A percentile compares a stretch with the other conserved stretches of the same genome.
phyloP scores from a whole-genome alignment of 2,329 filamentous ascomycete genomes.

The Aureobasidium sp. region DNA sequence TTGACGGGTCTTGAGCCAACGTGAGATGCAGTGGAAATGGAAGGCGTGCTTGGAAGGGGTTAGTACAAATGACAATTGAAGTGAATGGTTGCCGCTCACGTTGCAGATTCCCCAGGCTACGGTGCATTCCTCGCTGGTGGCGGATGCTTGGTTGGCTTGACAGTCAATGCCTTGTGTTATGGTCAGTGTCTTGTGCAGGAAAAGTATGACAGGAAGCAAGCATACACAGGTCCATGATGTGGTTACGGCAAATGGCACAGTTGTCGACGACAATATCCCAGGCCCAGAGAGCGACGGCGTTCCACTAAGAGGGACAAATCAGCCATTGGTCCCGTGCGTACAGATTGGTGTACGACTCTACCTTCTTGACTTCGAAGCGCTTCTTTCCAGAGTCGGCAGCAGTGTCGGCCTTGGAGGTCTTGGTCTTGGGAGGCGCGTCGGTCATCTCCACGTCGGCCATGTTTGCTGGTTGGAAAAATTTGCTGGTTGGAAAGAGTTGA shows the following conservation, averaged over 20 bases:
- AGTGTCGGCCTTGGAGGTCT: constrained; percentile 42
- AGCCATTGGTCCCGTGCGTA: neutral
- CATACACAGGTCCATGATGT: constrained; percentile 98
- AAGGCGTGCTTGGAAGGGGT: constrained; percentile 71
- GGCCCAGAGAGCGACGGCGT: constrained; percentile 94
- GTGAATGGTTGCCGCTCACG: constrained; percentile 49
- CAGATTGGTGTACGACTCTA: constrained; percentile 33
- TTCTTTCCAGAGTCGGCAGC: constrained; percentile 68
- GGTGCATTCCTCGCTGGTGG: constrained; percentile 95
- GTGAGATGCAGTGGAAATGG: constrained; percentile 98
- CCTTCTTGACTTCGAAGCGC: constrained; percentile 98
- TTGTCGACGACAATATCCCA: constrained; percentile 99
- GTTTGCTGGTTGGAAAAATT: constrained; percentile 17
- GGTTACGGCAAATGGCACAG: constrained; percentile 97
- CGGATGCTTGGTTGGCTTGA: constrained; percentile 95
- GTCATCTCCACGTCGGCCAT: constrained; percentile 99
- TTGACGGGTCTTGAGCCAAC: constrained; percentile 98
- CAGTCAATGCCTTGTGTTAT: constrained; percentile 73
- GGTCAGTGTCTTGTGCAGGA: neutral
- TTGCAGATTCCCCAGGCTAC: constrained; percentile 99
- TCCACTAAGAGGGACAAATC: constrained; percentile 59
- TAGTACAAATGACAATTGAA: constrained; percentile 24
- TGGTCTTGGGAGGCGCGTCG: constrained; percentile 58
- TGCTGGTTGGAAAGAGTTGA: constrained; percentile 12
- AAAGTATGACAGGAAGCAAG: constrained; percentile 13